phyloP scores from a whole-genome alignment of 129 eudicot genomes.

The Flaveria ramosissima region DNA sequence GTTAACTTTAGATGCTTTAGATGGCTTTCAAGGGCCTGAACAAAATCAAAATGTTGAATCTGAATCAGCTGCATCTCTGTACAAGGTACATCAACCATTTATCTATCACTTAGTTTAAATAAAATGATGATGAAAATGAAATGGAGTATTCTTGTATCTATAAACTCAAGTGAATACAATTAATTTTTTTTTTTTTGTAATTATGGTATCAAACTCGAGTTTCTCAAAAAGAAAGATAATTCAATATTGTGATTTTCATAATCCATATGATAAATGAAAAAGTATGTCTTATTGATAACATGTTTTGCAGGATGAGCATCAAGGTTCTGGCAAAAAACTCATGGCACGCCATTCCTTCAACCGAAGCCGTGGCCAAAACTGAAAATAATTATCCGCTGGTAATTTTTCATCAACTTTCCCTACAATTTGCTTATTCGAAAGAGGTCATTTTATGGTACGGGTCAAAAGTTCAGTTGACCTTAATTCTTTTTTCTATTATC shows the following conservation, averaged over 20 bases:
- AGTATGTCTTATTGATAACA: not conserved
- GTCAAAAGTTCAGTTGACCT: not conserved
- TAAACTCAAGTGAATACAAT: too few species aligned
- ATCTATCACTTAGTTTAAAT: not conserved
- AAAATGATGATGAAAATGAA: not conserved
- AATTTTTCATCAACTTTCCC: slow-evolving; percentile 12
- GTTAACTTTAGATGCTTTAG: slow-evolving; percentile 93
- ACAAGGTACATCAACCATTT: slow-evolving; percentile 32
- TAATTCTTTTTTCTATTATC: not conserved
- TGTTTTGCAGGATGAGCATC: slow-evolving; percentile 74
- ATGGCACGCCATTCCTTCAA: slow-evolving; percentile 78
- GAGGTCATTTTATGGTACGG: not conserved
- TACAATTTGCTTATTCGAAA: not conserved
- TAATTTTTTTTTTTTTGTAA: not conserved
- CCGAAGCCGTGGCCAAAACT: slow-evolving; percentile 69
- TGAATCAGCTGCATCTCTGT: slow-evolving; percentile 93
- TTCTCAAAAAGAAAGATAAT: too few species aligned
- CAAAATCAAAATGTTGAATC: slow-evolving; percentile 82
- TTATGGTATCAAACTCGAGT: not conserved
- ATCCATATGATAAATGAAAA: not conserved
- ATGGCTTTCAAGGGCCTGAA: slow-evolving; percentile 85
- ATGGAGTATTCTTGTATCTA: too few species aligned
- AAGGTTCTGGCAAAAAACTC: slow-evolving; percentile 62
- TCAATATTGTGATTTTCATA: not conserved
- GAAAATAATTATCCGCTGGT: slow-evolving; percentile 19